Percentiles rank a stretch among this genome's conserved stretches.
Evolutionary conservation across 176 grass and related monocot species (phyloP).

Genomic region (Eremochloa ophiuroides): DNA sequence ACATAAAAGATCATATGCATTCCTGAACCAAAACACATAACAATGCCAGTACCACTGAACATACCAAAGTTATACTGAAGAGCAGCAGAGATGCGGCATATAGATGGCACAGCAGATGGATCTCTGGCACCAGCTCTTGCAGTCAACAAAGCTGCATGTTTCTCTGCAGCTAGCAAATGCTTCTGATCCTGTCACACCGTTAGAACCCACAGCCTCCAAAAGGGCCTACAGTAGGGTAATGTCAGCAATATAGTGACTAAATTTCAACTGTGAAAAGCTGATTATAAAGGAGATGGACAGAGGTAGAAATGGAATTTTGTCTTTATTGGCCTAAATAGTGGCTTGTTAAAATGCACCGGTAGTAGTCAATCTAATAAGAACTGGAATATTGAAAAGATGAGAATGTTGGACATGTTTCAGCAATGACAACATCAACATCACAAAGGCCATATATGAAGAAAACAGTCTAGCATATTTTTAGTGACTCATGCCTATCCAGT

Average conservation of each 20-base stretch:
- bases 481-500: background rate
- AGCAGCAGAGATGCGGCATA: constrained; percentile 85
- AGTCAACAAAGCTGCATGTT: constrained; percentile 79
- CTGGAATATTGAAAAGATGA: background rate
- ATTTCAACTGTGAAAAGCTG: background rate
- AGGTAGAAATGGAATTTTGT: background rate
- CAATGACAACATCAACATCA: background rate
- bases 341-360: background rate
- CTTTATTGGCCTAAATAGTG: background rate
- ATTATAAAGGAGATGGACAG: background rate
- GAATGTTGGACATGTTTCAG: background rate
- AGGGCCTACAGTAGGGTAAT: constrained; percentile 51
- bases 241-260: constrained; percentile 1
- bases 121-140: constrained; percentile 93
- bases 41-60: constrained; percentile 8
- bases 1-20: constrained; percentile 6
- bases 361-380: background rate
- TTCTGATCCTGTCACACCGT: constrained; percentile 71
- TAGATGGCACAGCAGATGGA: constrained; percentile 90
- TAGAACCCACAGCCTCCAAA: constrained; percentile 73
- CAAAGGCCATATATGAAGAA: background rate
- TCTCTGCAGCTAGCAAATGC: constrained; percentile 84
- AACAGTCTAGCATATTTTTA: constrained; percentile 1
- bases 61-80: constrained; percentile 71
- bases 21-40: constrained; percentile 22